phyloP scores from a whole-genome alignment of 768 basidiomycete species.

The Pilatotrama ljubarskyi region DNA sequence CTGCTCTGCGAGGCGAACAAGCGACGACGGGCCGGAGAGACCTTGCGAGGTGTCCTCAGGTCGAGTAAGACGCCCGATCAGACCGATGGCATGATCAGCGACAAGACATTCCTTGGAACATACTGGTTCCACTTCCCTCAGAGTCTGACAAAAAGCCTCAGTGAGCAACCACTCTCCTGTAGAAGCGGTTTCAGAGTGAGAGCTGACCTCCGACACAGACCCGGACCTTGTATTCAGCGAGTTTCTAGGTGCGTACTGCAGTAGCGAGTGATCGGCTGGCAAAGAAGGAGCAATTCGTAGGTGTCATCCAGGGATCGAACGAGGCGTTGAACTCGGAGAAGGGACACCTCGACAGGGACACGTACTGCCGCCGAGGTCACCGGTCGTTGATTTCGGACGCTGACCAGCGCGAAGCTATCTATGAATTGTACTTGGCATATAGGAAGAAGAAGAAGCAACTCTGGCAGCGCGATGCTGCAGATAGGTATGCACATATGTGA shows the following conservation, averaged over 20 bases:
- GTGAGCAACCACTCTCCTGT: constrained; percentile 33
- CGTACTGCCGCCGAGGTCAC: constrained; percentile 44
- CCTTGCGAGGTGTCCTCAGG: neutral
- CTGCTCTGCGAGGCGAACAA: neutral
- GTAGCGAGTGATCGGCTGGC: neutral
- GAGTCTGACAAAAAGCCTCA: constrained; percentile 49
- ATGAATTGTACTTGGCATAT: constrained; percentile 56
- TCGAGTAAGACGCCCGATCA: neutral
- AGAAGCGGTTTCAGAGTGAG: neutral
- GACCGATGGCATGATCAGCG: constrained; percentile 24
- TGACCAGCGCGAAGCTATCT: constrained; percentile 46
- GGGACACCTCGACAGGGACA: constrained; percentile 41
- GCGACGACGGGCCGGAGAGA: neutral
- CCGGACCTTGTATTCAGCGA: constrained; percentile 64
- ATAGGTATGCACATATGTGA: constrained; percentile 43
- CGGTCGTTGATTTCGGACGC: constrained; percentile 52
- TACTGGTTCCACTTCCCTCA: constrained; percentile 67
- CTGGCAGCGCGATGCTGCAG: constrained; percentile 56
- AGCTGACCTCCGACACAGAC: constrained; percentile 46
- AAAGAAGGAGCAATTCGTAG: constrained; percentile 26
- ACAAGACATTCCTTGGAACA: constrained; percentile 43
- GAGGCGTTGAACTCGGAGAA: constrained; percentile 37
- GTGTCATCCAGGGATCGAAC: constrained; percentile 73
- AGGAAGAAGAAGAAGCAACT: constrained; percentile 42
- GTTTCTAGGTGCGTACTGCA: constrained; percentile 52